Conservation (phyloP, 306 rosid genomes). For the Sphenostylis stenocarpa region DNA sequence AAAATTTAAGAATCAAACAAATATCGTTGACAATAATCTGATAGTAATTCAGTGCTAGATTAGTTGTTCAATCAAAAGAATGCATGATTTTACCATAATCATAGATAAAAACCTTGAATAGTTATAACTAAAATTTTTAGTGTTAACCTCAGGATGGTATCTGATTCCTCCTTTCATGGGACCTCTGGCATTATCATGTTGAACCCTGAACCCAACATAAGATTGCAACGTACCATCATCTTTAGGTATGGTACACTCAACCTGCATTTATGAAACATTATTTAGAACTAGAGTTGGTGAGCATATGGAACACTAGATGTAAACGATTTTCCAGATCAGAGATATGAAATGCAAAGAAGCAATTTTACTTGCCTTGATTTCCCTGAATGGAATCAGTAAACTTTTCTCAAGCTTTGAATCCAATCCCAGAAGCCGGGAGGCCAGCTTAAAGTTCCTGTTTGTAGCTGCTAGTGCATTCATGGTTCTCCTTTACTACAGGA, state of each 20-base stretch:
- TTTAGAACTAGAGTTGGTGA: slow-evolving; percentile 10
- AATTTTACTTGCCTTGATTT: slow-evolving; percentile 67
- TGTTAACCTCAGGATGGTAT: slow-evolving; percentile 93
- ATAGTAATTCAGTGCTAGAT: not conserved
- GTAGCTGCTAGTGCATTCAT: slow-evolving; percentile 97
- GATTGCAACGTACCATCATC: slow-evolving; percentile 87
- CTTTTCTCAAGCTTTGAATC: slow-evolving; percentile 95
- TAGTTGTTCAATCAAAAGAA: slow-evolving; percentile 8
- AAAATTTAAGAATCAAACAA: not conserved
- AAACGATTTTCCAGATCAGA: slow-evolving; percentile 9
- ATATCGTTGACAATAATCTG: not conserved
- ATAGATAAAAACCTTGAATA: not conserved
- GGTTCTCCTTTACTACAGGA: slow-evolving; percentile 20
- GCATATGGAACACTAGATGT: slow-evolving; percentile 2
- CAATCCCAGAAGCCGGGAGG: slow-evolving; percentile 82
- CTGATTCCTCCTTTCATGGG: slow-evolving; percentile 99
- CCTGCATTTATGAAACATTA: slow-evolving; percentile 49
- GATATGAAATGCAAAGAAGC: not conserved
- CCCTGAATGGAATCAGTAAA: slow-evolving; percentile 89
- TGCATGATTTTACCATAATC: not conserved
- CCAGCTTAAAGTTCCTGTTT: slow-evolving; percentile 90
- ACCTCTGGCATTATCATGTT: slow-evolving; percentile 99
- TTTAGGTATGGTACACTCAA: slow-evolving; percentile 92
- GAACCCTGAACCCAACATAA: slow-evolving; percentile 88
- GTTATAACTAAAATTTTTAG: not conserved